Evolutionary conservation across 192 early-diverging fungal species (phyloP).

Genomic region (Polychytrium aggregatum): DNA sequence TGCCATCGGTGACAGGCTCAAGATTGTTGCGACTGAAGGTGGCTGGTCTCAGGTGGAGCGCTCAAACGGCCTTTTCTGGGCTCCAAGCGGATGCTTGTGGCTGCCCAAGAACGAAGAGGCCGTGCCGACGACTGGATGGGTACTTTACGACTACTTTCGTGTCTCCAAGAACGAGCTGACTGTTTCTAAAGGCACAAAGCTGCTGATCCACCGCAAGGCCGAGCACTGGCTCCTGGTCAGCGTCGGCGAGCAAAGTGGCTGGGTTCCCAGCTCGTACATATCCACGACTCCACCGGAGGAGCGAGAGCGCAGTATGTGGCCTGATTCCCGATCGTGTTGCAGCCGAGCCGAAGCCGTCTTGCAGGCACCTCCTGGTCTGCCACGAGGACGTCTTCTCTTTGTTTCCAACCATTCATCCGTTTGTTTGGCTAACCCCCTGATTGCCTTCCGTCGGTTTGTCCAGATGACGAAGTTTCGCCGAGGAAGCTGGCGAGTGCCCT

Average conservation of each 20-base stretch:
- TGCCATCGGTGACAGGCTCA: conserved; percentile 48
- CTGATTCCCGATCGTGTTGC: too few relatives aligned
- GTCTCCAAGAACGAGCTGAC: conserved; percentile 36
- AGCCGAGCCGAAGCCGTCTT: too few relatives aligned
- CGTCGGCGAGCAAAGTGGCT: conserved; percentile 30
- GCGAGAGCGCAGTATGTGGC: too few relatives aligned
- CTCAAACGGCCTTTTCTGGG: conserved; percentile 46
- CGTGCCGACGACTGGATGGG: conserved; percentile 24
- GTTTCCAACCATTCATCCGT: too few relatives aligned
- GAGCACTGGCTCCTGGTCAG: conserved; percentile 22
- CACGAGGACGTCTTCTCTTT: too few relatives aligned
- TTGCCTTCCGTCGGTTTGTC: too few relatives aligned
- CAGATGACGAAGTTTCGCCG: too few relatives aligned
- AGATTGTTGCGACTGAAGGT: conserved; percentile 37
- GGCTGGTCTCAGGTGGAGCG: conserved; percentile 53
- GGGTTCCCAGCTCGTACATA: conserved; percentile 48
- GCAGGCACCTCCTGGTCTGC: too few relatives aligned
- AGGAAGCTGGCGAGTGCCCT: too few relatives aligned
- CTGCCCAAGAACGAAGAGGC: conserved; percentile 18
- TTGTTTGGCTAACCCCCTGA: too few relatives aligned
- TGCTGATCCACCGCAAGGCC: conserved; percentile 22
- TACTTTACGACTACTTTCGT: conserved; percentile 37
- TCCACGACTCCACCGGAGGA: too few relatives aligned
- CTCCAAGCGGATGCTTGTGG: conserved; percentile 43
- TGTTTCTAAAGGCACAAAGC: conserved; percentile 40